Base-by-base conservation (phyloP, 192 early-diverging fungal species). In the Coemansia sp. region DNA sequence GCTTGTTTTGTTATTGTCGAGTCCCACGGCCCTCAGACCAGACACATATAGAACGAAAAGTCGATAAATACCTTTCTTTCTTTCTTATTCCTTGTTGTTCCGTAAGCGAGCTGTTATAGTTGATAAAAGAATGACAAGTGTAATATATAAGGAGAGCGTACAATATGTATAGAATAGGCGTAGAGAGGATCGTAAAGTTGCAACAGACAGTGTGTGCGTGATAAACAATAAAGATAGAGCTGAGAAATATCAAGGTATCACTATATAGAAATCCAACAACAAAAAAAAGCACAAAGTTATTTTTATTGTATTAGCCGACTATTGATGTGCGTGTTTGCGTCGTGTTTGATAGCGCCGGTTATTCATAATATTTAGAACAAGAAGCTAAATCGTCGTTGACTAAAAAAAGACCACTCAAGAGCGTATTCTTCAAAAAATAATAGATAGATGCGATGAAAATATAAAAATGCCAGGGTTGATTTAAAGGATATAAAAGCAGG, bases 401-500 rank as follows among this genome's bases (percentile, higher is more conserved):
- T 6, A 6, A 36, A 36, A 36, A 36, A 36, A 36, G 8, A 36
- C 34, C 34, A 36, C 34, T 36, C 34, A 6, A 6, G 34, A 36
- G 34, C 4, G 8, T 36, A 8, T 36, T 36, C 34, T 4, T 36
- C 4, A 8, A 16, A 45, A 45, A 45, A 2, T 11, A 14, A 45
- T 14, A 12, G 8, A 2, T 45, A 45, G 42, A 11, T 16, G n/a
- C n/a, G 8, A 45, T 45, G 16, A 14, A 45, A 14, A 38, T 7
- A 10, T 38, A 10, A 38, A 38, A 38, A 38, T 38, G 36, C 36
- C 10, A 38, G 36, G 10, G 36, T 38, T 38, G 36, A 10, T 38
- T 45, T 45, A 60, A 42, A 63, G 36, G 2, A 33, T 22, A 63
- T 32, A 12, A 48, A 48, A 54, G 29, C n/a, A n/a, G n/a, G n/a